Percentiles rank a stretch among this genome's conserved stretches.
phyloP scores from a whole-genome alignment of 2,329 filamentous ascomycete species.

The Sporothrix brasiliensis region DNA sequence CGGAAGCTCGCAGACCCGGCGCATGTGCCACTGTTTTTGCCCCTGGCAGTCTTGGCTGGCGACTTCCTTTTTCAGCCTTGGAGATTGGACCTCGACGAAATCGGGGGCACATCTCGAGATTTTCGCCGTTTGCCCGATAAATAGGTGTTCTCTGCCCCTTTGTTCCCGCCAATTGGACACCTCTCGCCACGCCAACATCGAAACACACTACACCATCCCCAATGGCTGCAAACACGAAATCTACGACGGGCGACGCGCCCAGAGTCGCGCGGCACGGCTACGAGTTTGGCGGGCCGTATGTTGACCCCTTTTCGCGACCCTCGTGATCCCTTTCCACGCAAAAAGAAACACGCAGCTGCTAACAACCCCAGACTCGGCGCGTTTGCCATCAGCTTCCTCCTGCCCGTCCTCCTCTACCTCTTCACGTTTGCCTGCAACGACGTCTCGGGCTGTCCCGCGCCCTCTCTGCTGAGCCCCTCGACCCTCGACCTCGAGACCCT shows the following conservation, averaged over 20 bases:
- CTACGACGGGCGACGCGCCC: not conserved
- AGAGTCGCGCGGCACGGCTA: constrained; percentile 47
- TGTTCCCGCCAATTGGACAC: not conserved
- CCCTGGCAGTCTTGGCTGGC: not conserved
- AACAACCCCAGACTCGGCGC: constrained; percentile 66
- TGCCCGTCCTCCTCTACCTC: constrained; percentile 77
- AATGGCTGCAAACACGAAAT: constrained; percentile 29
- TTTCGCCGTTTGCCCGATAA: not conserved
- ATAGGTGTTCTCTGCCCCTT: not conserved
- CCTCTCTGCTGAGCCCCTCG: constrained; percentile 73
- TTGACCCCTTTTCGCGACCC: constrained; percentile 27
- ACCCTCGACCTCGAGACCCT: constrained; percentile 71
- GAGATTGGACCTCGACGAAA: not conserved
- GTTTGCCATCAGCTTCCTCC: constrained; percentile 73
- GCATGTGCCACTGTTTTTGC: not conserved
- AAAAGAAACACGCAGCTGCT: no score
- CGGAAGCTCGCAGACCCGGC: constrained; percentile 13
- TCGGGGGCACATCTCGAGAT: not conserved
- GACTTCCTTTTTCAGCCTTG: not conserved
- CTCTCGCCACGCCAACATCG: not conserved
- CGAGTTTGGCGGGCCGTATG: constrained; percentile 58
- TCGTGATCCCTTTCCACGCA: not conserved
- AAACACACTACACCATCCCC: not conserved
- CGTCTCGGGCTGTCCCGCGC: constrained; percentile 84
- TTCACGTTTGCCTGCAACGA: constrained; percentile 91